phyloP scores from a whole-genome alignment of 139 green algal genomes.

The Pleodorina starrii region DNA sequence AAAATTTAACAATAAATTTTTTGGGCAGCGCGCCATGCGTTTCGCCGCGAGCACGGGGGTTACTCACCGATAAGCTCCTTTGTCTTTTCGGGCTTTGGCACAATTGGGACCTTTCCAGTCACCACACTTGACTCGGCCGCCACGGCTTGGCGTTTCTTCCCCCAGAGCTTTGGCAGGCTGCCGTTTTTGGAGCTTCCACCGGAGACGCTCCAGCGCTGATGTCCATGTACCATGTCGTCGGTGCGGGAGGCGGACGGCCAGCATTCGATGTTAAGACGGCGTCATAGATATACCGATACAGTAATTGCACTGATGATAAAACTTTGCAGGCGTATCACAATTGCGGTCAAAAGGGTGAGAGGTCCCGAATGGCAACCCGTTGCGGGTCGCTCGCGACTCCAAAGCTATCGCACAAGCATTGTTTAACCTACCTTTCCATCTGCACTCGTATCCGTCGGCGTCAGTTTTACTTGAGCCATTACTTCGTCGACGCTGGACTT shows the following conservation, averaged over 20 bases:
- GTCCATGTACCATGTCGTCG: background rate
- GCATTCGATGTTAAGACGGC: background rate
- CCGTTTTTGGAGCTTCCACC: background rate
- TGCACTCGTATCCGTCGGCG: background rate
- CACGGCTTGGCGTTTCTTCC: slow-evolving; percentile 52
- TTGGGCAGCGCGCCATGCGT: too few relatives aligned
- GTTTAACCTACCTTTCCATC: background rate
- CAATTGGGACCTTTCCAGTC: slow-evolving; percentile 42
- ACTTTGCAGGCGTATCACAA: background rate
- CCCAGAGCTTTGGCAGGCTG: slow-evolving; percentile 41
- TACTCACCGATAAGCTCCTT: slow-evolving; percentile 53
- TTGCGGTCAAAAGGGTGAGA: too few relatives aligned
- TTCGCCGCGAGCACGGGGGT: background rate
- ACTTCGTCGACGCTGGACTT: slow-evolving; percentile 9
- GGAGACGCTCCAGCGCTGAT: slow-evolving; percentile 18
- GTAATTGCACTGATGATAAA: background rate
- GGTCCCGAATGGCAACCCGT: background rate
- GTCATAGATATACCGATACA: background rate
- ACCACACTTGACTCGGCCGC: slow-evolving; percentile 34
- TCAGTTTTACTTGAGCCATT: slow-evolving; percentile 31
- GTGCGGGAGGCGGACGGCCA: background rate
- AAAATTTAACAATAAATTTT: too few relatives aligned
- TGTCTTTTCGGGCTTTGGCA: slow-evolving; percentile 48
- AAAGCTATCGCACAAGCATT: background rate
- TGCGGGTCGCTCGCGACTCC: background rate